Percentiles rank a stretch among this genome's conserved stretches.
Conservation (phyloP, 371 early-diverging fungal species). For the Apophysomyces sp. region DNA sequence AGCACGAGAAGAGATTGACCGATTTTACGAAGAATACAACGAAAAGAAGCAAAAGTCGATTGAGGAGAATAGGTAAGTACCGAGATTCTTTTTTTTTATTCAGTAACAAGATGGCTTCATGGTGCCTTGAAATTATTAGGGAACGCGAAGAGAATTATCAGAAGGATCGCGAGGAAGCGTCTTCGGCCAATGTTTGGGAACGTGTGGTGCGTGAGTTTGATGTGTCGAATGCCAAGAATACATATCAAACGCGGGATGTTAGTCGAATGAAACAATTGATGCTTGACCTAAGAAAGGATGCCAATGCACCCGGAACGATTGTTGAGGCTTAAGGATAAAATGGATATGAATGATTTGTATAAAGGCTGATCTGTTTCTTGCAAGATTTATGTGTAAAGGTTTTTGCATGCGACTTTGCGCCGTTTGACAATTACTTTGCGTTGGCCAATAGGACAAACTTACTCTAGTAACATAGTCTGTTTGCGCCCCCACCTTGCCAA, state of each 20-base stretch:
- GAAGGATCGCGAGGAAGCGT: slow-evolving; percentile 59
- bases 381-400: no score
- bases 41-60: slow-evolving; percentile 82
- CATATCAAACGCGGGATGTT: slow-evolving; percentile 55
- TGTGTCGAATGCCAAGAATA: slow-evolving; percentile 46
- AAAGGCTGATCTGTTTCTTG: no score
- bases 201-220: slow-evolving; percentile 72
- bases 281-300: slow-evolving; percentile 75
- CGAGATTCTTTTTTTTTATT: no score
- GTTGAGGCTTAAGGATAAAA: slow-evolving; percentile 34
- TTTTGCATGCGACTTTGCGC: neutral
- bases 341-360: neutral
- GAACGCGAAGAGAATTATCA: slow-evolving; percentile 52
- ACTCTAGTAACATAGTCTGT: no score
- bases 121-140: slow-evolving; percentile 19
- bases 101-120: neutral
- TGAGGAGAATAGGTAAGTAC: slow-evolving; percentile 68
- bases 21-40: slow-evolving; percentile 95
- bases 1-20: slow-evolving; percentile 85
- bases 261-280: slow-evolving; percentile 85
- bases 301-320: slow-evolving; percentile 75
- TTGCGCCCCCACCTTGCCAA: no score
- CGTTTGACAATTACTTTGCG: no score
- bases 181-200: slow-evolving; percentile 74
- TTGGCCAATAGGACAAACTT: no score